phyloP scores from a whole-genome alignment of 2,329 filamentous ascomycete genomes.

The Exophiala viscosa region DNA sequence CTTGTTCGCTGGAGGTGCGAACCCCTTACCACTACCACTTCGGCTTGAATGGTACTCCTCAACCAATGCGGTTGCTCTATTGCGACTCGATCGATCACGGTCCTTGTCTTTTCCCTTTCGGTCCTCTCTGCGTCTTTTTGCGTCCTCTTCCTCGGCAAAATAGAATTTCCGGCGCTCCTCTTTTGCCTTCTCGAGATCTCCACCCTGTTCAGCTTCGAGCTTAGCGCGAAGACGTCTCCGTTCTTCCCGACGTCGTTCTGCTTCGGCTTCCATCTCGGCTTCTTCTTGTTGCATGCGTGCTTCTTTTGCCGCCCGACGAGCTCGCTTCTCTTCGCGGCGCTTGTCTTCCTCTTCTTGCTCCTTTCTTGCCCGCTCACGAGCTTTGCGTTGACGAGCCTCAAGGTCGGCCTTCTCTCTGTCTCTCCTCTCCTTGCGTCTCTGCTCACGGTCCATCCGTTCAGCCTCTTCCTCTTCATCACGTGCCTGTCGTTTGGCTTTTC shows the following conservation, averaged over 20 bases:
- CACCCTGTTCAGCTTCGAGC: conserved; percentile 25
- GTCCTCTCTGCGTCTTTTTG: conserved; percentile 28
- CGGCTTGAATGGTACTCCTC: conserved; percentile 35
- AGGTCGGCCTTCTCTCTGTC: conserved; percentile 58
- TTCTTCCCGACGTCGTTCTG: conserved; percentile 39
- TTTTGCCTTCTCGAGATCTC: conserved; percentile 19
- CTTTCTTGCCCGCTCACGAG: conserved; percentile 46
- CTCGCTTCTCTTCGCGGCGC: conserved; percentile 57
- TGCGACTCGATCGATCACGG: conserved; percentile 26
- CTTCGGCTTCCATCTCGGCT: conserved; percentile 34
- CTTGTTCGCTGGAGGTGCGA: conserved; percentile 38
- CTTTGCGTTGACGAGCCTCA: conserved; percentile 43
- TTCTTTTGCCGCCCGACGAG: conserved; percentile 43
- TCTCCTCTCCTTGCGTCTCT: conserved; percentile 37
- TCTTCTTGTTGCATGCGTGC: conserved; percentile 33
- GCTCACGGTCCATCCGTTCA: conserved; percentile 34
- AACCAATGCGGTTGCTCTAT: conserved; percentile 26
- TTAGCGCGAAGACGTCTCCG: conserved; percentile 25
- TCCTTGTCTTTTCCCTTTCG: conserved; percentile 35
- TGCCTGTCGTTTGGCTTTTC: conserved; percentile 53
- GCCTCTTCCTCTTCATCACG: conserved; percentile 40
- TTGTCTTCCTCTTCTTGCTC: conserved; percentile 57
- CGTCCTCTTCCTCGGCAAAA: conserved; percentile 29
- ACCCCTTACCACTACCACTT: conserved; percentile 29
- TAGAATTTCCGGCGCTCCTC: conserved; percentile 35